Conservation (phyloP, 2,329 filamentous ascomycete genomes). For the Triangularia setosa region DNA sequence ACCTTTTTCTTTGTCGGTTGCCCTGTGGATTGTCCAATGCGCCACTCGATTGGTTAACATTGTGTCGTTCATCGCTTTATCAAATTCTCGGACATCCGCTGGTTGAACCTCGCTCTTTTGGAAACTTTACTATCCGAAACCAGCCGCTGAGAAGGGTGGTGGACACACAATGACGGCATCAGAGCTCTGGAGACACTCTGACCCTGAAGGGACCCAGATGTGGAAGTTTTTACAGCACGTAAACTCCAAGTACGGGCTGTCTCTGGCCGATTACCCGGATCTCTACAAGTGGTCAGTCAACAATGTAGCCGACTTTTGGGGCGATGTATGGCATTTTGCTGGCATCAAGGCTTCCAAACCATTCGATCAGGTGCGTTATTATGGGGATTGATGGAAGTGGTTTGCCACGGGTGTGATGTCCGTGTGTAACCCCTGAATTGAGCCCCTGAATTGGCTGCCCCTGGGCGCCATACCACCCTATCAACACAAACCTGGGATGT, state of each 20-base stretch:
- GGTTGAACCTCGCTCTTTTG: background rate
- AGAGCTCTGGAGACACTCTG: slow-evolving; percentile 68
- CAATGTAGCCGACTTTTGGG: slow-evolving; percentile 75
- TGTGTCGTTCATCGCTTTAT: background rate
- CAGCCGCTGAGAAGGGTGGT: background rate
- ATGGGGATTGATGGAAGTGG: too few relatives aligned
- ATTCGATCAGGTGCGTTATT: slow-evolving; percentile 54
- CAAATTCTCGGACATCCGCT: background rate
- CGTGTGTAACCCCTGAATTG: background rate
- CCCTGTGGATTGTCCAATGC: background rate
- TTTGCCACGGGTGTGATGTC: background rate
- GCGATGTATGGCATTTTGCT: slow-evolving; percentile 77
- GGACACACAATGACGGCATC: slow-evolving; percentile 23
- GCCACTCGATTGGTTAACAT: background rate
- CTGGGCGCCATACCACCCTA: background rate
- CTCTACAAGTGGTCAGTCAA: slow-evolving; percentile 83
- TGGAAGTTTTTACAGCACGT: slow-evolving; percentile 67
- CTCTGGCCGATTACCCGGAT: slow-evolving; percentile 64
- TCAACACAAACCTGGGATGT: background rate
- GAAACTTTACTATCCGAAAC: background rate
- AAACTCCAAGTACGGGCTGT: slow-evolving; percentile 61
- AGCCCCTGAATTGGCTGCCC: background rate
- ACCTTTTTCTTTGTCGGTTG: background rate
- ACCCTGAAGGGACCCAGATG: slow-evolving; percentile 66
- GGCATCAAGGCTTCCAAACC: slow-evolving; percentile 65